Conservation (phyloP, 83 land plant species). For the Diphasiastrum complanatum region DNA sequence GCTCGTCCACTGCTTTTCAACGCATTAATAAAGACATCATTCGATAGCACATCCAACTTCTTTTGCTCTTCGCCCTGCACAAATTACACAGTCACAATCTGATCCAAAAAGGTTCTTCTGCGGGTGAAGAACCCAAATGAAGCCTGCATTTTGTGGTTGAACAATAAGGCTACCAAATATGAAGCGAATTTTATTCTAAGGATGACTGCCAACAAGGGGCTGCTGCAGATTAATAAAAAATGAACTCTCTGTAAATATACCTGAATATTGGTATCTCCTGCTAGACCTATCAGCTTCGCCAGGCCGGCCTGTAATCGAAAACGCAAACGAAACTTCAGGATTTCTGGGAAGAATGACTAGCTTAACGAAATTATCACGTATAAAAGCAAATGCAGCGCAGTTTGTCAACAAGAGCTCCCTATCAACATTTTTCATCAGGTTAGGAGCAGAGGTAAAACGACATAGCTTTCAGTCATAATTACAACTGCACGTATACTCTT, state of each 20-base stretch:
- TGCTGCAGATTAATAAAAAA: background rate
- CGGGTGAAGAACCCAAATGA: no score
- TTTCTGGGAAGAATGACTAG: background rate
- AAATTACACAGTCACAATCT: background rate
- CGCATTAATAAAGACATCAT: constrained; percentile 95
- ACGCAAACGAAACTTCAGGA: background rate
- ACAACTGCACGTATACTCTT: no score
- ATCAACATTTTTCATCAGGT: no score
- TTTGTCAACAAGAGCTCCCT: no score
- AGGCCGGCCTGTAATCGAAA: constrained; percentile 71
- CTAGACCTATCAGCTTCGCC: constrained; percentile 93
- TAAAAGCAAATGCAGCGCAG: no score
- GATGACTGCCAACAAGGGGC: background rate
- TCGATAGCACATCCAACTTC: constrained; percentile 95
- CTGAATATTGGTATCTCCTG: constrained; percentile 97
- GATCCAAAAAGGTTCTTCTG: background rate
- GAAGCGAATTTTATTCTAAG: background rate
- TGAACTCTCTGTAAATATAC: constrained; percentile 25
- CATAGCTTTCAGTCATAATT: no score
- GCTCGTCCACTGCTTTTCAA: constrained; percentile 90
- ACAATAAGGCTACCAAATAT: background rate
- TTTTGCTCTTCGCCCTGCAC: constrained; percentile 96
- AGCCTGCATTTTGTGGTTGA: no score
- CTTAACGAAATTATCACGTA: no score
- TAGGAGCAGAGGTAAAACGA: no score